These are phyloP conservation scores for Pseudogymnoascus sp. DNA, from an alignment of 2,329 filamentous ascomycete species.

Conservation along the genomic window DNA sequence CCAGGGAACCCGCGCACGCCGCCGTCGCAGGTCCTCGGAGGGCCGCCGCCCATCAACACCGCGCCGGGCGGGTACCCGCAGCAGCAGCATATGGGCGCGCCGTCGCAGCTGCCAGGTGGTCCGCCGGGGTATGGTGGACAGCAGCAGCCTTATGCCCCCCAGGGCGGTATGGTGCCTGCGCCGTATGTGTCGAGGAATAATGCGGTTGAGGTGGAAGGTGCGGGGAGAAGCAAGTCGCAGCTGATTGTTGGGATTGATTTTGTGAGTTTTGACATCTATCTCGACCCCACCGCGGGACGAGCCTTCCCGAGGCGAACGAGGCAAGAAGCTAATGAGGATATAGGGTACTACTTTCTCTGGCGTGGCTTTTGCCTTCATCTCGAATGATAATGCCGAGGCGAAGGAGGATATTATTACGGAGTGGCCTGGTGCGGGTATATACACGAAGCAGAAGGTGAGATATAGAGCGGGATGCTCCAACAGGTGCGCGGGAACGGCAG, in stretches of 20 bases:
- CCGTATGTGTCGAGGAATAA: conserved; percentile 31
- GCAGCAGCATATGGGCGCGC: conserved; percentile 33
- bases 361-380: conserved; percentile 84
- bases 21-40: conserved; percentile 37
- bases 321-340: background rate
- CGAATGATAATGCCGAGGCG: conserved; percentile 91
- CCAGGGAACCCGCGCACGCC: conserved; percentile 24
- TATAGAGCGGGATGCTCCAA: conserved; percentile 6
- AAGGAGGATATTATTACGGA: conserved; percentile 99
- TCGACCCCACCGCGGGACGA: conserved; percentile 8
- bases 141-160: conserved; percentile 20
- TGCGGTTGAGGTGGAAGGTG: conserved; percentile 73
- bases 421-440: conserved; percentile 95
- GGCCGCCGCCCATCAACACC: conserved; percentile 60
- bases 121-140: conserved; percentile 24
- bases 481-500: background rate
- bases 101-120: conserved; percentile 17
- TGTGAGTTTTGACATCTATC: conserved; percentile 46
- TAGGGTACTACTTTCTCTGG: conserved; percentile 97
- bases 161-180: conserved; percentile 23
- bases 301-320: background rate
- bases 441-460: conserved; percentile 93
- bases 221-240: conserved; percentile 86
- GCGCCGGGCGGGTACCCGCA: conserved; percentile 47
- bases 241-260: conserved; percentile 99